Base-by-base conservation (phyloP, 306 rosid species). In the Vigna unguiculata region DNA sequence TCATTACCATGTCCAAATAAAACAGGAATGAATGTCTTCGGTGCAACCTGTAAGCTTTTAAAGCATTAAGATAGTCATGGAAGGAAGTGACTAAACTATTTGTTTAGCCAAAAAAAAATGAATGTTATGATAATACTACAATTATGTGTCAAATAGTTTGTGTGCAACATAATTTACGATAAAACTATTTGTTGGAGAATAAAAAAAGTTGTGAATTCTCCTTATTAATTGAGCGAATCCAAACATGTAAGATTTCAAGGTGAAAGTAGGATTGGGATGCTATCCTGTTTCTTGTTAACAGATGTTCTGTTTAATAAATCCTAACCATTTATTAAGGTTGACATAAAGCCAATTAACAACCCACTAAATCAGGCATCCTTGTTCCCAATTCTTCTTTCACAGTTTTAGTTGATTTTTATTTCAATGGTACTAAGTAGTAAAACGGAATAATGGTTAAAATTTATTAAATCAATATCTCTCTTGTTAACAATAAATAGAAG, bases 1-100 rank as follows among this genome's bases (percentile, higher is more conserved):
- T 85, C 90, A 63, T 79, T 87, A 67, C 90, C 99, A 83, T 95
- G 99, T 78, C 96, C 99, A 83, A 95, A 86, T 80, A 95, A 90
- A 85, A 88, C 96, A 72, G 99, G 99, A 83, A 92, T 88, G 71
- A 77, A 89, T 47, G 96, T 90, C 88, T 92, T 92, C 34, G 88
- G 85, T 38, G 99, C 87, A 77, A 78, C 95, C 99, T 95, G 93
- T 68, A 71, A 68, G 68, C 49, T 61, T 82, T 9, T 58, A 80
- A 38, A 60, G 58, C 62, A 73, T 82, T 79, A 77, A 49, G 67
- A 71, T 41, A 69, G 78, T 54, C 59, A 77, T 60, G 76, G 48
- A 67, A 68, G 54, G 72, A 82, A 16, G 73, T 45, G 72, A 76
- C 60, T 71, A 21, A 25, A 60, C 59, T 51, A 51, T 22, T 63